Evolutionary conservation across 805 yeast genomes (phyloP), one percentile per base, ranked within the genome.

Genomic region (Sugiyamaella chiloensis): DNA sequence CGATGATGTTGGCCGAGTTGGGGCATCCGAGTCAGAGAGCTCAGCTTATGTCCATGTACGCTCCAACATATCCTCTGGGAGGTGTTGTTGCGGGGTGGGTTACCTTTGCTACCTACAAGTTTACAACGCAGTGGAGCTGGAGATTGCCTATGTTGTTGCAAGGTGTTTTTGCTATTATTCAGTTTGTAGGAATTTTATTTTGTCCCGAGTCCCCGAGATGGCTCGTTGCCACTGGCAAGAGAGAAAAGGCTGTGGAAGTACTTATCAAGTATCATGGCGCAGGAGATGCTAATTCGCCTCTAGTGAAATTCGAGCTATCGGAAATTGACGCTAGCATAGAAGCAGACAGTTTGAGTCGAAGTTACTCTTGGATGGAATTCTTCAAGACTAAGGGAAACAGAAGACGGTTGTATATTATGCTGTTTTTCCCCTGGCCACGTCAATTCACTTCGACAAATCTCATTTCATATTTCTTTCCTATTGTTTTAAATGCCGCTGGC

Each of bases 1-100:
- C 93, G n/a, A 81, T 83, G 50, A 84, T 85, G 80, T 87, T 83
- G 61, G 75, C 89, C 1, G 95, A 85, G 65, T 80, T 85, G 65
- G 76, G 87, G 34, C 77, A 76, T 49, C 76, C 87, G 7, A 77
- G 74, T 51, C 74, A 73, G 53, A 78, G 89, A 69, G 88, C 52
- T 7, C 88, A 57, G 67, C 74, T 53, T 64, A 82, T 58, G 85
- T 81, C 49, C 74, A 76, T 56, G 66, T 82, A 59, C 83, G 81
- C 66, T 87, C 87, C 84, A 27, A 74, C 81, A 29, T 79, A 81
- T 55, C 80, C 81, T 19, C 70, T 80, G 37, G 91, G 93, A 60
- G 82, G 87, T 24, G 73, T 83, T 58, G 71, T 83, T 59, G 87
- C 90, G n/a, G 83, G 82, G 67, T 83, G 87, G 86, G 68, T 81